Evolutionary conservation across 345 rosid genomes (phyloP).

Genomic region (Hibiscus syriacus): DNA sequence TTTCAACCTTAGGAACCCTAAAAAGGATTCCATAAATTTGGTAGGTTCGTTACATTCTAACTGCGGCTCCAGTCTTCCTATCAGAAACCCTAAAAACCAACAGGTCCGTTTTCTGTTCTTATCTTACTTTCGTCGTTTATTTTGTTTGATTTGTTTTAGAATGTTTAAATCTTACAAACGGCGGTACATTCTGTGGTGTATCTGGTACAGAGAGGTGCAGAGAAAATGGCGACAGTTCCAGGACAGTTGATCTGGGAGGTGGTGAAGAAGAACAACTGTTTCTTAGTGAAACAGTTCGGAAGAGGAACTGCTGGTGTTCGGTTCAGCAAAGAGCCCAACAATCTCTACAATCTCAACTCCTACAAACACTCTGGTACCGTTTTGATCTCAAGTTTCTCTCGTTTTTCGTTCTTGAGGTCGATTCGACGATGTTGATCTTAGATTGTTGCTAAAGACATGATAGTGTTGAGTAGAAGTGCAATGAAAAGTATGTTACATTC

Average conservation of each 20-base stretch:
- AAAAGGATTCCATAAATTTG: background rate
- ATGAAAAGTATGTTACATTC: background rate
- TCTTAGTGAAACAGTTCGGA: conserved; percentile 71
- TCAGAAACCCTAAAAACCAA: background rate
- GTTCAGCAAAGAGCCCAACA: conserved; percentile 75
- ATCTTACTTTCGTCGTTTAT: background rate
- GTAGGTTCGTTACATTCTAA: background rate
- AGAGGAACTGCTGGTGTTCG: conserved; percentile 48
- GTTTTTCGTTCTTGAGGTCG: conserved; percentile 18
- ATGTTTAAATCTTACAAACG: background rate
- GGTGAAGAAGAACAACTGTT: conserved; percentile 67
- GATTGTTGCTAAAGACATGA: conserved; percentile 23
- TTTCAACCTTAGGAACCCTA: too few species aligned
- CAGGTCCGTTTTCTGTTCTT: background rate
- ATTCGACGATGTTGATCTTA: background rate
- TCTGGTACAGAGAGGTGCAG: conserved; percentile 5
- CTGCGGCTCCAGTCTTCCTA: background rate
- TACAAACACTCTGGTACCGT: conserved; percentile 65
- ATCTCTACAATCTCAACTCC: conserved; percentile 71
- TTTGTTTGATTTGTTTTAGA: background rate
- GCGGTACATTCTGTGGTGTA: background rate
- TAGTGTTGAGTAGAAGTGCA: background rate
- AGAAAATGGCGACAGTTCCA: conserved; percentile 61
- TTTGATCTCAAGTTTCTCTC: conserved; percentile 9
- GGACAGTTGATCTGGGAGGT: conserved; percentile 75